phyloP scores from a whole-genome alignment of 257 asterid genomes.

The Penstemon barbatus region DNA sequence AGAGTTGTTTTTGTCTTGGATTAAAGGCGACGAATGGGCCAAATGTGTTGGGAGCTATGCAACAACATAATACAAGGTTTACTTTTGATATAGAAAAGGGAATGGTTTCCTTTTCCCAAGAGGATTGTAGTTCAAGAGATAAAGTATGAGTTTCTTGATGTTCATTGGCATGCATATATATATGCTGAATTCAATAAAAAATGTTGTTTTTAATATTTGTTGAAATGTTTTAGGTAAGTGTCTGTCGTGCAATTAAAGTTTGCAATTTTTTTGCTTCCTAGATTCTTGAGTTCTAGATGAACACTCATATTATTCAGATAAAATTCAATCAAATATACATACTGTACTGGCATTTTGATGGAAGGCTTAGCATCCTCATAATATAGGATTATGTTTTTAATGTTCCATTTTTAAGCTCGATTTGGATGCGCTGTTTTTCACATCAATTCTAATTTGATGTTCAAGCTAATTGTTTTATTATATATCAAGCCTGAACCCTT shows the following conservation, averaged over 20 bases:
- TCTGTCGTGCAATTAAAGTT: too few relatives aligned
- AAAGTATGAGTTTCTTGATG: not conserved
- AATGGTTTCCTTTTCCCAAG: not conserved
- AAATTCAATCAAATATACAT: too few relatives aligned
- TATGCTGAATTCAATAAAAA: not conserved
- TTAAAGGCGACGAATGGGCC: not conserved
- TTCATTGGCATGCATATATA: not conserved
- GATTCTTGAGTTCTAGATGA: too few relatives aligned
- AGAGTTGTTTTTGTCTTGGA: not conserved
- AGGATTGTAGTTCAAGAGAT: slow-evolving; percentile 9
- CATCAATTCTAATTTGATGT: too few relatives aligned
- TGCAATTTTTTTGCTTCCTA: too few relatives aligned
- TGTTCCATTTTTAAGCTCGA: too few relatives aligned
- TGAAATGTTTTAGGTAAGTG: too few relatives aligned
- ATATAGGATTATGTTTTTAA: too few relatives aligned
- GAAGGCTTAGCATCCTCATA: slow-evolving; percentile 63
- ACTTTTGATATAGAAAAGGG: not conserved
- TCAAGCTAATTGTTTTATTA: too few relatives aligned
- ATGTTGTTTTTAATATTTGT: not conserved
- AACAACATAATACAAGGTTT: not conserved
- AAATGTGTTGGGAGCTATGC: not conserved
- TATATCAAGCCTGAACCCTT: too few relatives aligned
- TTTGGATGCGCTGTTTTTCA: too few relatives aligned
- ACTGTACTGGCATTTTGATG: slow-evolving; percentile 80
- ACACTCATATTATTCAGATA: too few relatives aligned